Conservation (phyloP, 768 basidiomycete genomes). For the Trametes villosa region DNA sequence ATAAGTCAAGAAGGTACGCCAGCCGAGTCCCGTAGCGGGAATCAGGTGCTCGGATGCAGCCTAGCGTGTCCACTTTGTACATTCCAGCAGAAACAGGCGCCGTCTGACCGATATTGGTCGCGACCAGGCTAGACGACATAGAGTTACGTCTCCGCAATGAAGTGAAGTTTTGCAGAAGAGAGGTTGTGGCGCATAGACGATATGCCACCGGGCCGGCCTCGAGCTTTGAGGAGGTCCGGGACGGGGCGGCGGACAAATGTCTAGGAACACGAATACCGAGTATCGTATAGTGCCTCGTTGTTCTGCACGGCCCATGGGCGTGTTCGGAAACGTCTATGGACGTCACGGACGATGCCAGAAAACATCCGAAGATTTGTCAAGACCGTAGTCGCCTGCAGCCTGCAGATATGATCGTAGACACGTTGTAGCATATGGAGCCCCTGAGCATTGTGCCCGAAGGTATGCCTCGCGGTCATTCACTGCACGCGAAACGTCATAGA, state of each 20-base stretch:
- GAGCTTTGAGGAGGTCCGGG: background rate
- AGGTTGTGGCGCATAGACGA: background rate
- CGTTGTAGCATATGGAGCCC: too few relatives aligned
- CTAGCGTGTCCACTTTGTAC: background rate
- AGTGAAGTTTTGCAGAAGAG: background rate
- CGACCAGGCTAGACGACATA: background rate
- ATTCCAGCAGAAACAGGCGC: background rate
- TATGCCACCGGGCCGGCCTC: background rate
- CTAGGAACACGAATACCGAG: background rate
- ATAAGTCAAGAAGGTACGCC: constrained; percentile 23
- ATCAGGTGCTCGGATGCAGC: background rate
- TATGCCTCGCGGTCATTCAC: too few relatives aligned
- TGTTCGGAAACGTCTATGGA: background rate
- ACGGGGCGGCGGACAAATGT: background rate
- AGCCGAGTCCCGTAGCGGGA: constrained; percentile 15
- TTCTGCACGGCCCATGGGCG: background rate
- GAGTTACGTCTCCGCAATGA: constrained; percentile 2
- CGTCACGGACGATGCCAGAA: background rate
- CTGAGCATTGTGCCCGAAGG: too few relatives aligned
- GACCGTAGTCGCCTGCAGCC: background rate
- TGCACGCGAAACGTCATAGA: background rate
- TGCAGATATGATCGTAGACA: too few relatives aligned
- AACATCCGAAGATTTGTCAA: background rate
- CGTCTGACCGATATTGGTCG: background rate
- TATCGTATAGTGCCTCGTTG: background rate